A percentile compares a stretch with the other conserved stretches of the same genome.
phyloP scores from a whole-genome alignment of 2,329 filamentous ascomycete species.

The Fusarium sp. region DNA sequence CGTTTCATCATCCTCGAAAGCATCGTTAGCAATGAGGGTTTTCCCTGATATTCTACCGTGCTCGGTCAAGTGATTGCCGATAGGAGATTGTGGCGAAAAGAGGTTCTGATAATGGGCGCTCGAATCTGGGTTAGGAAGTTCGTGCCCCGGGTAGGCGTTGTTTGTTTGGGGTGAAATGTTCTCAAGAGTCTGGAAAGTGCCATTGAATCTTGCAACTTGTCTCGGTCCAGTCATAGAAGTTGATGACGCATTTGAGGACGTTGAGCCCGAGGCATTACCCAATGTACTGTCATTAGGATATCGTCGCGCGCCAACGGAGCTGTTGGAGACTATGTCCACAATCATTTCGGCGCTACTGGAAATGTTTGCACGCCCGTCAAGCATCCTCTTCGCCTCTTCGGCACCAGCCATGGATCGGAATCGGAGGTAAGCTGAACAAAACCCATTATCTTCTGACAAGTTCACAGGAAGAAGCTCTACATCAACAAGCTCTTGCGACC shows the following conservation, averaged over 20 bases:
- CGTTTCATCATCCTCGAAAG: slow-evolving; percentile 76
- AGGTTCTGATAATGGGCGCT: slow-evolving; percentile 70
- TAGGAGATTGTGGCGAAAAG: slow-evolving; percentile 80
- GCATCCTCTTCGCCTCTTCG: slow-evolving; percentile 67
- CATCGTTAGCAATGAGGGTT: slow-evolving; percentile 77
- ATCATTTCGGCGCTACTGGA: slow-evolving; percentile 65
- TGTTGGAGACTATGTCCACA: slow-evolving; percentile 68
- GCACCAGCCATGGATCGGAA: slow-evolving; percentile 68
- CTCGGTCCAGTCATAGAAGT: slow-evolving; percentile 57
- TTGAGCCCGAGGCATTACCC: slow-evolving; percentile 34
- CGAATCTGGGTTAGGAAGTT: slow-evolving; percentile 70
- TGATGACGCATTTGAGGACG: slow-evolving; percentile 54
- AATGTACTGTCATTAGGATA: slow-evolving; percentile 43
- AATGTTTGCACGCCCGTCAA: slow-evolving; percentile 67
- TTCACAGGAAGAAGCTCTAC: slow-evolving; percentile 66
- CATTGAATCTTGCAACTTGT: slow-evolving; percentile 72
- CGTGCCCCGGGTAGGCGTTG: slow-evolving; percentile 64
- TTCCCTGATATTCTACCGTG: slow-evolving; percentile 74
- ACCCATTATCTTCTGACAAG: slow-evolving; percentile 63
- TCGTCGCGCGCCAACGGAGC: slow-evolving; percentile 52
- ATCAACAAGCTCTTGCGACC: slow-evolving; percentile 67
- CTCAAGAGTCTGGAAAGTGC: slow-evolving; percentile 72
- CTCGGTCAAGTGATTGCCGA: slow-evolving; percentile 77
- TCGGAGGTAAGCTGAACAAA: slow-evolving; percentile 65
- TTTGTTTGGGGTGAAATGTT: slow-evolving; percentile 73